Base-by-base conservation (phyloP, 768 basidiomycete species). In the Neoboletus brunneissimus region DNA sequence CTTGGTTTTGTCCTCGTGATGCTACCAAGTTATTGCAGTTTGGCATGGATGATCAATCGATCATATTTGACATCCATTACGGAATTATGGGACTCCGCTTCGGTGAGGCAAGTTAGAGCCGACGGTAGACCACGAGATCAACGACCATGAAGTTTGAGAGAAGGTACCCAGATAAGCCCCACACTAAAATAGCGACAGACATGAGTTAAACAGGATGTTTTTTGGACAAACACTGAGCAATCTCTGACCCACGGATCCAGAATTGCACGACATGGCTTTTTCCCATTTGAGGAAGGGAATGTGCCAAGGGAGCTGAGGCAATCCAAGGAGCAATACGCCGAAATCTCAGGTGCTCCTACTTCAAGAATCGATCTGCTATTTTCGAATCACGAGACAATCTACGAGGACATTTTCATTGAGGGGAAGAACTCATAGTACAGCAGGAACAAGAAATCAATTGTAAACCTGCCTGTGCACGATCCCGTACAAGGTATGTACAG, bases 381-480 rank as follows among this genome's bases (percentile, higher is more conserved):
- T 56, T 57, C 53, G 51, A 60, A 55, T 62, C 48, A 65, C 48
- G 51, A 58, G 54, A 60, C 61, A 67, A 73, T 72, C 68, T 73
- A 71, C 73, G 67, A 57, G 62, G 55, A 66, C 54, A 64, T 56
- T 64, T 68, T 73, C 58, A 67, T 68, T 71, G 66, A 75, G 73
- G 70, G 55, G 54, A 64, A 55, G 59, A 68, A 54, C 46, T 64
- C 64, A 55, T 61, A 59, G 57, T 61, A 71, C 64, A 67, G 63
- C 64, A 64, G 58, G 61, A 61, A 64, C 61, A 58, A 61, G 59
- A 65, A 67, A 61, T 72, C 67, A 58, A 60, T 58, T 56, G 60
- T 72, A 63, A 72, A 76, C 75, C 75, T 75, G 75, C 75, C 75
- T 75, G 65, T 66, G 62, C 64, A 61, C 64, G 56, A 46, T 54